Conservation (phyloP, 78 protist genomes). For the Dictyostelium capitatum region DNA sequence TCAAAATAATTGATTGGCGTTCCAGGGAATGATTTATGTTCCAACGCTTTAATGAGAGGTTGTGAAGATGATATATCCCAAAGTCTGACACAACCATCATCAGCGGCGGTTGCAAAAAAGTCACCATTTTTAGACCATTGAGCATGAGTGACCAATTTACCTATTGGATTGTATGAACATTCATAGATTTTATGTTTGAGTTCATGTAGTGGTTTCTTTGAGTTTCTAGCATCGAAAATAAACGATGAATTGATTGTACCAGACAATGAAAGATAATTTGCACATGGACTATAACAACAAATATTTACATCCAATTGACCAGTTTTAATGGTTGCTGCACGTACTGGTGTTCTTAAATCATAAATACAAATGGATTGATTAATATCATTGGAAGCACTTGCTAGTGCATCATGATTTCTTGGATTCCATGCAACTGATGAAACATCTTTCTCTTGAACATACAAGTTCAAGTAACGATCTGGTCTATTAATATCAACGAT, state of each 20-base stretch:
- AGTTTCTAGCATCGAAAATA: not conserved
- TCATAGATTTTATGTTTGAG: not conserved
- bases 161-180: not conserved
- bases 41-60: not conserved
- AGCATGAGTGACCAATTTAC: slow-evolving; percentile 14
- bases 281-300: slow-evolving; percentile 18
- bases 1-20: slow-evolving; percentile 2
- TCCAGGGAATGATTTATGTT: slow-evolving; percentile 1
- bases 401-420: not conserved
- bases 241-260: not conserved
- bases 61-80: not conserved
- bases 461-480: not conserved
- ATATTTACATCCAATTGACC: slow-evolving; percentile 13
- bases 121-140: slow-evolving; percentile 32
- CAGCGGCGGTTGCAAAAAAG: slow-evolving; percentile 6
- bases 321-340: not conserved
- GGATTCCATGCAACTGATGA: slow-evolving; percentile 22
- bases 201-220: slow-evolving; percentile 1
- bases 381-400: not conserved
- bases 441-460: slow-evolving; percentile 17
- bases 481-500: slow-evolving; percentile 11
- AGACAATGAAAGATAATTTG: slow-evolving; percentile 1
- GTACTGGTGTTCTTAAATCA: not conserved
- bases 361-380: not conserved
- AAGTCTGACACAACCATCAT: slow-evolving; percentile 30